Conservation (phyloP, 1,284 basidiomycete genomes). For the Trichosporon coremiiforme region DNA sequence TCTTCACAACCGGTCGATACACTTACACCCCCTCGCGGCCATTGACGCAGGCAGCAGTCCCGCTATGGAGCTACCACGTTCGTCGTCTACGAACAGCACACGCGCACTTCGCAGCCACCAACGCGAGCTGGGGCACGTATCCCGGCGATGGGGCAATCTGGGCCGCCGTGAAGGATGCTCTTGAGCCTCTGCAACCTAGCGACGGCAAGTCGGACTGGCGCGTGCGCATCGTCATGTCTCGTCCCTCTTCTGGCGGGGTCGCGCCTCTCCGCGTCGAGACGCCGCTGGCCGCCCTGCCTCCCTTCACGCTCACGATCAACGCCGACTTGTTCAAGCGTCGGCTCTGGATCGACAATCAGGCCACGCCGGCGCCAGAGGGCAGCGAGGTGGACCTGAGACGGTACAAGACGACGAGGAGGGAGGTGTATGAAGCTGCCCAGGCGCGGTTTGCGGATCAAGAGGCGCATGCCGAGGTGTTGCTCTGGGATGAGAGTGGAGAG, state of each 20-base stretch:
- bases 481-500: background rate
- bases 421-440: conserved; percentile 43
- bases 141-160: conserved; percentile 40
- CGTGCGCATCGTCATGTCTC: conserved; percentile 30
- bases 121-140: conserved; percentile 40
- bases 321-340: conserved; percentile 27
- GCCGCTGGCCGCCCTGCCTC: conserved; percentile 21
- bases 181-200: conserved; percentile 29
- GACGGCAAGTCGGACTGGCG: conserved; percentile 37
- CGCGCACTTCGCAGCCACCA: conserved; percentile 34
- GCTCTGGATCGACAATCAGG: conserved; percentile 39
- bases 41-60: conserved; percentile 31
- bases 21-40: conserved; percentile 31
- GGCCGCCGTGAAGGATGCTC: conserved; percentile 22
- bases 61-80: conserved; percentile 42
- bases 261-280: background rate
- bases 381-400: conserved; percentile 29
- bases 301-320: conserved; percentile 29
- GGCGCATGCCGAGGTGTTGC: background rate
- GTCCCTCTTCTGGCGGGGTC: background rate
- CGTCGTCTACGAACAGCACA: conserved; percentile 41
- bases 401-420: conserved; percentile 46
- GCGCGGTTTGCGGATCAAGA: conserved; percentile 27
- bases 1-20: conserved; percentile 51
- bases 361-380: conserved; percentile 20